A percentile compares a stretch with the other conserved stretches of the same genome.
Conservation (phyloP, 148 eudicot genomes). For the Nyssa sinensis region DNA sequence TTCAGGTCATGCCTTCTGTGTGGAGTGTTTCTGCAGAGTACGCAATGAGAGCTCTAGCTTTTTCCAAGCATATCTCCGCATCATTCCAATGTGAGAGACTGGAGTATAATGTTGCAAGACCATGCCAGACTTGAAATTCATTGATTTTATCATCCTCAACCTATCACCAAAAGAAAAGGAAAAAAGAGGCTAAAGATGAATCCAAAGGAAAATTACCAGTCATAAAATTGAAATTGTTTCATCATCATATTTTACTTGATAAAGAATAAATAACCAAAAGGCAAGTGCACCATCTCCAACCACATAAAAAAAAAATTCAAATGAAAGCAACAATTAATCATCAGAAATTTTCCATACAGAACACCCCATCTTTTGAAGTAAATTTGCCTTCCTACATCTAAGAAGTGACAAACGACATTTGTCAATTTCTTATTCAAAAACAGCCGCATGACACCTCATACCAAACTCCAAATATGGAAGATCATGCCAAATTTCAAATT, state of each 20-base stretch:
- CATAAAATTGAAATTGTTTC: neutral
- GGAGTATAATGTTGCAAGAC: conserved; percentile 82
- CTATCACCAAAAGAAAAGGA: conserved; percentile 32
- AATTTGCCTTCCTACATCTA: too few species aligned
- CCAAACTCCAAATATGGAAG: too few species aligned
- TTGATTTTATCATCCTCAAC: conserved; percentile 57
- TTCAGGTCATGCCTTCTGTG: conserved; percentile 61
- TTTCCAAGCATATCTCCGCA: conserved; percentile 83
- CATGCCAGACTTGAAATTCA: conserved; percentile 96
- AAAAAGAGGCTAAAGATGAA: too few species aligned
- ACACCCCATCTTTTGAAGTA: too few species aligned
- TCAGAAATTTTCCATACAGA: too few species aligned
- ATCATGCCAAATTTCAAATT: too few species aligned
- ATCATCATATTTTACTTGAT: neutral
- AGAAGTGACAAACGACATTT: too few species aligned
- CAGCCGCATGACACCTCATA: too few species aligned
- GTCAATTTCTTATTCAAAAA: too few species aligned
- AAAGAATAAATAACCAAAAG: neutral
- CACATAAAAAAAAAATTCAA: too few species aligned
- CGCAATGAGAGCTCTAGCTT: conserved; percentile 66
- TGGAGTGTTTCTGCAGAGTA: conserved; percentile 79
- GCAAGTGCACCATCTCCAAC: too few species aligned
- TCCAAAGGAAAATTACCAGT: neutral
- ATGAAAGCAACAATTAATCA: neutral
- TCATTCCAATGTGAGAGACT: conserved; percentile 94